Evolutionary conservation across 2,329 filamentous ascomycete species (phyloP).

Genomic region (Curvularia sp.): DNA sequence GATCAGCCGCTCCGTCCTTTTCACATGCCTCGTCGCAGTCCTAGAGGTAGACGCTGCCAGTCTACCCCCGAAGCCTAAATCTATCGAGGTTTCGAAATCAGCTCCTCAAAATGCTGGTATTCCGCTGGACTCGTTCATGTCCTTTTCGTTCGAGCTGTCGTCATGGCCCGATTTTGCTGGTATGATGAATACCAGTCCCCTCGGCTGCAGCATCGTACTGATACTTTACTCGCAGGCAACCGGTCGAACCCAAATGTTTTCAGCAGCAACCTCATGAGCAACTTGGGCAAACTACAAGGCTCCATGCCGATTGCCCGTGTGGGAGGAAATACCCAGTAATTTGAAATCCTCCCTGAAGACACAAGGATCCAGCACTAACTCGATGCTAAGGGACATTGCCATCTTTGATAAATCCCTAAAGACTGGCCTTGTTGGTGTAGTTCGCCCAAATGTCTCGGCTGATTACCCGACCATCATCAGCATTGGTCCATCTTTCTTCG

Average conservation of each 20-base stretch:
- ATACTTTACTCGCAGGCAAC: slow-evolving; percentile 51
- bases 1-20: background rate
- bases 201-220: background rate
- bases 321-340: slow-evolving; percentile 70
- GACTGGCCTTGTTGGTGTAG: slow-evolving; percentile 56
- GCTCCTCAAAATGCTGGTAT: slow-evolving; percentile 6
- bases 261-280: slow-evolving; percentile 65
- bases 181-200: background rate
- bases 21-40: slow-evolving; percentile 1
- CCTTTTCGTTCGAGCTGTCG: slow-evolving; percentile 11
- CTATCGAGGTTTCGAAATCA: slow-evolving; percentile 2
- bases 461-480: slow-evolving; percentile 68
- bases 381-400: slow-evolving; percentile 41
- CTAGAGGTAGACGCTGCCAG: slow-evolving; percentile 3
- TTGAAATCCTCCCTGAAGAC: slow-evolving; percentile 57
- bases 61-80: background rate
- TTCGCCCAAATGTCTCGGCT: slow-evolving; percentile 57
- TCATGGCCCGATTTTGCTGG: slow-evolving; percentile 15
- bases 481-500: slow-evolving; percentile 68
- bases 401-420: slow-evolving; percentile 11
- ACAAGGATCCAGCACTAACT: slow-evolving; percentile 56
- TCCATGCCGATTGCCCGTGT: slow-evolving; percentile 67
- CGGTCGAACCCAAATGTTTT: slow-evolving; percentile 63
- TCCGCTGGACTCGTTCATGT: slow-evolving; percentile 12
- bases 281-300: slow-evolving; percentile 61